Base-by-base conservation (phyloP, 176 grass and related monocot species). In the Calamus simplicifolius region DNA sequence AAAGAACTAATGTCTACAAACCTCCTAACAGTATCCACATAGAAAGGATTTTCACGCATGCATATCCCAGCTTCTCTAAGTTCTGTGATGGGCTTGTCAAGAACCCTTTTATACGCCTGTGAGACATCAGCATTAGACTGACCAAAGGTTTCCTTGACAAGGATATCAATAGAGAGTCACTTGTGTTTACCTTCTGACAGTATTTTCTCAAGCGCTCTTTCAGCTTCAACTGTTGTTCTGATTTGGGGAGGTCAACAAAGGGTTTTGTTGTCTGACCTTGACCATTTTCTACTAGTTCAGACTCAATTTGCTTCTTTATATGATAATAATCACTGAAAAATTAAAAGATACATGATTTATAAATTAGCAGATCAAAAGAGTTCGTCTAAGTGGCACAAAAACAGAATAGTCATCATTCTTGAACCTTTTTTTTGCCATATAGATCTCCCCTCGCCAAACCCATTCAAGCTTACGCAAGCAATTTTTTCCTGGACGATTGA, bases 41-140 rank as follows among this genome's bases (percentile, higher is more conserved):
- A 97, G 62, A 97, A 97, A 69, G 92, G 80, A 77, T 97, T 97
- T 77, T 97, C 92, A 69, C 92, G 86, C 92, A 97, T 97, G 77
- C 92, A 97, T 82, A 97, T 90, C 71, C 92, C 92, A 79, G 92
- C 83, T 58, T 97, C 87, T 85, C 92, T 87, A 64, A 85, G 68
- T 84, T 90, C 92, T 69, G 87, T 97, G 62, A 87, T 87, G 66
- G 92, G 92, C 77, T 90, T 90, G 79, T 97, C 92, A 69, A 97
- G 74, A 74, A 90, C 92, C 80, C 92, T 90, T 85, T 88, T 97
- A 74, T 97, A 89, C 3, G 83, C 92, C 92, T 97, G 67, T 80
- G 63, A 28, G 10, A 50, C 13, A 64, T 28, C 26, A 57, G 1
- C 29, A 76, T 31, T 18, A 67, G 31, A 27, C 56, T 18, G 4